Evolutionary conservation across 2,329 filamentous ascomycete species (phyloP), one percentile per base, ranked within the genome.

Genomic region (Kalmusia sp.): DNA sequence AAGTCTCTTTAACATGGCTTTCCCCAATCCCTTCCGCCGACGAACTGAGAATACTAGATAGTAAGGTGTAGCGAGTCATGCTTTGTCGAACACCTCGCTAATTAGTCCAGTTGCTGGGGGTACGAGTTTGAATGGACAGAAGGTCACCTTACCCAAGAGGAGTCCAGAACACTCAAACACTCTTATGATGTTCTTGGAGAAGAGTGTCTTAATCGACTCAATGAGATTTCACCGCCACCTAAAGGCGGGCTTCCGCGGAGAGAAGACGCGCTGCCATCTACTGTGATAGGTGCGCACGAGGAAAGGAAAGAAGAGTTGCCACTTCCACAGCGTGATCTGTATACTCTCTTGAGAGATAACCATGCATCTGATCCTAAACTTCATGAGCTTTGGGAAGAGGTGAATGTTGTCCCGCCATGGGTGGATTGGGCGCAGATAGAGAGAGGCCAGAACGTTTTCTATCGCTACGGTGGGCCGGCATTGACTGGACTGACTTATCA

Each of bases 391-490:
- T 93, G 89, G 90, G 69, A 74, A 0, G 80, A 92, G 65, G 79
- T 89, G 51, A 87, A 85, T 52, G 86, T 82, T 0, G 74, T 91
- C 3, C 90, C 90, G 0, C 78, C 83, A 1, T 93, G 89, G 89
- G 90, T 93, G 2, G 85, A 92, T 68, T 93, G 89, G 89, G 82
- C 82, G 2, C 88, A 92, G 67, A 87, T 93, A 51, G 79, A 82
- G 54, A 80, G 90, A 64, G 90, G 90, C 0, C 90, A 93, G 68
- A 84, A 89, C 61, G 84, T 92, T 0, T 91, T 92, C 65, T 92
- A 91, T 70, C 84, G 90, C 30, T 93, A 92, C 70, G 88, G 85
- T 15, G 86, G 85, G 0, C 84, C 88, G 1, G 83, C 83, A 19
- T 72, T 92, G 17, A 88, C 86, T 6, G 85, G 74, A 38, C 80